phyloP scores from a whole-genome alignment of 2,329 filamentous ascomycete species.

The Arthrocladium fulminans region DNA sequence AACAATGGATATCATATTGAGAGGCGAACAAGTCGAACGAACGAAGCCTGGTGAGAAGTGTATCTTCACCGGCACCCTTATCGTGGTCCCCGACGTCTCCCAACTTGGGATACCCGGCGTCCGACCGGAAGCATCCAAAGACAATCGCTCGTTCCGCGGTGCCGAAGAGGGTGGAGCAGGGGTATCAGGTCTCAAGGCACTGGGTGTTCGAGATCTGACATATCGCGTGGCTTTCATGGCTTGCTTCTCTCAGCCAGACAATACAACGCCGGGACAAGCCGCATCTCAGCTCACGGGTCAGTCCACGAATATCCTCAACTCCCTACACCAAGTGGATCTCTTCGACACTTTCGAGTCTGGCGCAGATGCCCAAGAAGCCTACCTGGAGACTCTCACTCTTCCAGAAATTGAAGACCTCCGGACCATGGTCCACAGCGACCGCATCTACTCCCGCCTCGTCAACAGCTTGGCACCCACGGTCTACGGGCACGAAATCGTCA shows the following conservation, averaged over 20 bases:
- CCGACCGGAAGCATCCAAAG: slow-evolving; percentile 71
- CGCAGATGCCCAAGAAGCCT: slow-evolving; percentile 80
- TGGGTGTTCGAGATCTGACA: slow-evolving; percentile 90
- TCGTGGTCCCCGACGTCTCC: slow-evolving; percentile 93
- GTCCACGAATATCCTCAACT: slow-evolving; percentile 73
- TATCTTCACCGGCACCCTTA: slow-evolving; percentile 91
- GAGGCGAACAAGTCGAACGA: slow-evolving; percentile 94
- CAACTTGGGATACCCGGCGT: slow-evolving; percentile 85
- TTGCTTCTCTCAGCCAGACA: slow-evolving; percentile 91
- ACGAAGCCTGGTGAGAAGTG: slow-evolving; percentile 98
- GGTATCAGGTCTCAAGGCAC: slow-evolving; percentile 77
- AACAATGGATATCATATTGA: slow-evolving; percentile 92
- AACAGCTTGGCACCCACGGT: slow-evolving; percentile 94
- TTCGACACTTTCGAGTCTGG: slow-evolving; percentile 60
- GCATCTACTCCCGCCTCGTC: slow-evolving; percentile 87
- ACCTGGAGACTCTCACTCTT: slow-evolving; percentile 74
- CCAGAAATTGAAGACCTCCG: slow-evolving; percentile 87
- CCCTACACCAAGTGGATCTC: slow-evolving; percentile 64
- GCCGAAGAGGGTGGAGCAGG: slow-evolving; percentile 76
- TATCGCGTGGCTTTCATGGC: slow-evolving; percentile 74
- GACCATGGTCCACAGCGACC: slow-evolving; percentile 86
- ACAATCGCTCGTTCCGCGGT: slow-evolving; percentile 66
- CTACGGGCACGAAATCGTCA: slow-evolving; percentile 93
- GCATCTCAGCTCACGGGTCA: slow-evolving; percentile 61
- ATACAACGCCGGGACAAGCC: slow-evolving; percentile 66